Evolutionary conservation across 176 grass and related monocot species (phyloP), one percentile per base, ranked within the genome.

Genomic region (Saccharum spontaneum): DNA sequence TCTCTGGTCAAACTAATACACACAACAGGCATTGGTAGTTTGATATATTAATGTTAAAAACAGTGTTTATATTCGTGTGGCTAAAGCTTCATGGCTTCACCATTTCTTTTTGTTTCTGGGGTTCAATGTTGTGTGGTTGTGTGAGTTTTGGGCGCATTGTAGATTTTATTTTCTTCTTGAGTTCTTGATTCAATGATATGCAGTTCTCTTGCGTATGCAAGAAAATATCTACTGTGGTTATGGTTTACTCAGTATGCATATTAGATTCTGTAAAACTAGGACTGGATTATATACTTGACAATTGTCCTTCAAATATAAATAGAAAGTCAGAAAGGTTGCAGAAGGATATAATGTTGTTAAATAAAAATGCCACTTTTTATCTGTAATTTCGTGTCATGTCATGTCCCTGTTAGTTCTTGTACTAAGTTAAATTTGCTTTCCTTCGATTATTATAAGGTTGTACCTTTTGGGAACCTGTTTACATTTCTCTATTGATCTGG

Each of bases 191-290:
- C 59, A 62, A 62, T 26, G n/a, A 26, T 24, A 62, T 60, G 20
- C 22, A 60, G 8, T 60, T 60, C n/a, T 62, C 59, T 61, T 61
- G 57, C 10, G 1, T 24, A 62, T 26, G n/a, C 59, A 62, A 62
- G 57, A 11, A 61, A 61, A 61, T 4, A 36, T 4, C 34, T 36
- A 36, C n/a, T 46, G 18, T 75, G 48, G 18, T 69, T 46, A 14
- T 84, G 26, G 16, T 64, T 34, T 10, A 68, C 17, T 23, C 59
- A 40, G 15, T 83, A 70, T 80, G 17, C 85, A 81, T 69, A 49
- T 26, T 67, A 75, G 17, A 87, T 81, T 15, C 45, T 76, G 67
- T 54, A 44, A 16, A 73, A 79, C 45, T 40, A 10, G 34, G 34
- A 16, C 30, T 84, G 20, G 3, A 43, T 59, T 74, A 64, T 79